phyloP scores from a whole-genome alignment of 2,329 filamentous ascomycete species.

The Juglanconis juglandina region DNA sequence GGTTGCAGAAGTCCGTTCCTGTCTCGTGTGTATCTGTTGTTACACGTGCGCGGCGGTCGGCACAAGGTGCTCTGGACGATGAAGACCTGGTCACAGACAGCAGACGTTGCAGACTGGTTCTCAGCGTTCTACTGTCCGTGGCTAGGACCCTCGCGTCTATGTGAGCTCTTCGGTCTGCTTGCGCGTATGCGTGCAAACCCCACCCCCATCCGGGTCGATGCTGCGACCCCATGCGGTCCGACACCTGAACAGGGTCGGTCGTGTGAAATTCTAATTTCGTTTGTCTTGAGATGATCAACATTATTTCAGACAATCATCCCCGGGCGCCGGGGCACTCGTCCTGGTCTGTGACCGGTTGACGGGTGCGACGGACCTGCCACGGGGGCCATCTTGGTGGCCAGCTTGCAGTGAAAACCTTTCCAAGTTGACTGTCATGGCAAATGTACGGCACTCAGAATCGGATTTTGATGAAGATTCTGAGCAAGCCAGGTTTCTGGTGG shows the following conservation, averaged over 20 bases:
- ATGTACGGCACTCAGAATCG: constrained; percentile 12
- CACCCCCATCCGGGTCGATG: constrained; percentile 48
- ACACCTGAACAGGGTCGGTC: constrained; percentile 10
- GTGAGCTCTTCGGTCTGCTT: constrained; percentile 42
- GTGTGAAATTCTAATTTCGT: constrained; percentile 31
- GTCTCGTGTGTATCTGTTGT: constrained; percentile 29
- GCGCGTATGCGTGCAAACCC: constrained; percentile 25
- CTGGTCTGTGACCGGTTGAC: constrained; percentile 16
- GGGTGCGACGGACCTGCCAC: constrained; percentile 8
- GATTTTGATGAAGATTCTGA: constrained; percentile 11
- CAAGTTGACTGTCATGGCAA: background rate
- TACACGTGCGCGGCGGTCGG: constrained; percentile 26
- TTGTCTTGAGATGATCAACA: constrained; percentile 26
- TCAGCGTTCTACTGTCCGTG: background rate
- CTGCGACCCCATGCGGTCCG: constrained; percentile 45
- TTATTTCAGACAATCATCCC: constrained; percentile 18
- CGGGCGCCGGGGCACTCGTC: constrained; percentile 1
- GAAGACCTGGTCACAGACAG: background rate
- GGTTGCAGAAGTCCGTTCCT: constrained; percentile 24
- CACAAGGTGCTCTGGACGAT: constrained; percentile 28
- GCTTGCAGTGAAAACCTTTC: background rate
- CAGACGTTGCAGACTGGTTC: constrained; percentile 15
- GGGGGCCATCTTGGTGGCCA: background rate
- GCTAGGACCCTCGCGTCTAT: constrained; percentile 25
- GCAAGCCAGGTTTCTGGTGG: constrained; percentile 29